Base-by-base conservation (phyloP, 2,329 filamentous ascomycete genomes). In the Fusarium clavum region DNA sequence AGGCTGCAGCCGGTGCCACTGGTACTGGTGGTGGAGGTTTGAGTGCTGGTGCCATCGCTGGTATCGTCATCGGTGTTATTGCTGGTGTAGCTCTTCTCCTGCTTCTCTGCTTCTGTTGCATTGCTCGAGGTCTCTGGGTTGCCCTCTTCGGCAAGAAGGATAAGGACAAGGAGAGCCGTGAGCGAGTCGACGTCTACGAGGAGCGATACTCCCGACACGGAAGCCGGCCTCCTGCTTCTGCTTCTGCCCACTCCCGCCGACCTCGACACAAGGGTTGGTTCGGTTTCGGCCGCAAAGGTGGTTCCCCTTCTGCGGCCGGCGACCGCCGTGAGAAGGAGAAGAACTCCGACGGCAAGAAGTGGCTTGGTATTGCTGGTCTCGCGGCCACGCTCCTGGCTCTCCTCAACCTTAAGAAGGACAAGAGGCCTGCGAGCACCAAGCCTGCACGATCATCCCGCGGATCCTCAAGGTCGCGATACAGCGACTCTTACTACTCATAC, bases 51-150 rank as follows among this genome's bases (percentile, higher is more conserved):
- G 92, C 91, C 64, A 94, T 94, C 73, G 92, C 92, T 18, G 92
- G 92, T 64, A 94, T 94, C 74, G 92, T 94, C 70, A 90, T 94
- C 59, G 92, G 92, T 67, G 87, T 88, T 13, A 84, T 94, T 51
- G 86, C 86, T 16, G 92, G 91, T 67, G 83, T 94, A 38, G 80
- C 86, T 43, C 83, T 94, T 4, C 86, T 94, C 24, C 82, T 91
- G 7, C 85, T 92, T 10, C 81, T 94, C 75, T 94, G 91, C 83
- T 90, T 92, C 82, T 94, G 89, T 85, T 93, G 91, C 83, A 89
- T 90, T 64, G 84, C 86, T 62, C 85, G 86, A 69, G 87, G 87
- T 16, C 81, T 90, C 45, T 91, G 89, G 85, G 84, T 88, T 68
- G 85, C 86, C 51, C 78, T 92, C 71, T 87, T 93, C 69, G 90